A percentile compares a stretch with the other conserved stretches of the same genome.
Evolutionary conservation across 169 alveolate genomes (phyloP).

Genomic region (Eimeria sp.): DNA sequence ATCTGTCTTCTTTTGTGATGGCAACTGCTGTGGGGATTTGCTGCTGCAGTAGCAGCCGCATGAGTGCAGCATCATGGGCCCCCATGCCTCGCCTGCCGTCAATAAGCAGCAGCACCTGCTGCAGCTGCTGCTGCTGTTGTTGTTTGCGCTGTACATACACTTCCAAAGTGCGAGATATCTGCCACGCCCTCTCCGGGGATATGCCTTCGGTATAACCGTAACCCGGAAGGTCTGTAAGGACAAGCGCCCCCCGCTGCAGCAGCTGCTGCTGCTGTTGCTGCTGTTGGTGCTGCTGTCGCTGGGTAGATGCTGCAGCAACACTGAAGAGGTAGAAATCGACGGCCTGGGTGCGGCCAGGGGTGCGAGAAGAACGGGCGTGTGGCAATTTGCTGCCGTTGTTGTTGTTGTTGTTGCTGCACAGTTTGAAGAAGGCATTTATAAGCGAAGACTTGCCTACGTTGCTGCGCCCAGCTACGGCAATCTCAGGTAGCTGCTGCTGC

Average conservation of each 20-base stretch:
- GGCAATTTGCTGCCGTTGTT: conserved; percentile 44
- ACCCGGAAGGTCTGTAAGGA: conserved; percentile 81
- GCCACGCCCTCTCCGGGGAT: background rate
- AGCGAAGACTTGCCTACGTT: conserved; percentile 83
- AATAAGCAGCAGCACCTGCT: conserved; percentile 53
- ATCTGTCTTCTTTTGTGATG: conserved; percentile 60
- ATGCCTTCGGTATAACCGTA: conserved; percentile 79
- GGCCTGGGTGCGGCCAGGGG: conserved; percentile 81
- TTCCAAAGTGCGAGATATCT: conserved; percentile 24
- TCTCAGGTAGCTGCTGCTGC: conserved; percentile 70
- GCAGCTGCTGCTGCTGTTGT: too few species aligned
- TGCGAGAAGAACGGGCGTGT: conserved; percentile 68
- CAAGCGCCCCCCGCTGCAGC: conserved; percentile 52
- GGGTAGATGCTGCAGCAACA: background rate
- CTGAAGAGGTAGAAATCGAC: conserved; percentile 67
- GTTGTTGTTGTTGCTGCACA: background rate
- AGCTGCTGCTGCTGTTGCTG: too few species aligned
- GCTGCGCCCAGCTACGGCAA: conserved; percentile 80
- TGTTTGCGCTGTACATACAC: conserved; percentile 50
- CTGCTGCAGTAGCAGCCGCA: conserved; percentile 38
- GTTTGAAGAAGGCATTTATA: conserved; percentile 29
- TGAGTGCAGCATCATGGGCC: conserved; percentile 42
- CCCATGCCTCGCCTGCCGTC: conserved; percentile 67
- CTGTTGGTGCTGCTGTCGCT: too few species aligned
- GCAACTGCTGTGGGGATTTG: too few species aligned